Conservation (phyloP, 768 basidiomycete genomes). For the Tricholoma hemisulphureum region DNA sequence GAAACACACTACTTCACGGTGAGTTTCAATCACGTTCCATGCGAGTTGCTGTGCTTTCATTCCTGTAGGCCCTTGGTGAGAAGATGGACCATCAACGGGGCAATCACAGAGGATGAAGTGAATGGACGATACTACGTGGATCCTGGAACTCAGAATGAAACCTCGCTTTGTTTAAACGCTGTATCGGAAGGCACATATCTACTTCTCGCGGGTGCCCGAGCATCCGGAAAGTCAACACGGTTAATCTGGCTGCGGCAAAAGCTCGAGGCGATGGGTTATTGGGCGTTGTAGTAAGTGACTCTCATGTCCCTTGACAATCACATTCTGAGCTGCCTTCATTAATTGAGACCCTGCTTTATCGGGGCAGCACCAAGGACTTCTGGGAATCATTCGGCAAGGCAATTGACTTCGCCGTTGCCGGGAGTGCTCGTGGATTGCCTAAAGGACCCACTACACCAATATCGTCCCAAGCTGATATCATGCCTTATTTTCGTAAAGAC, state of each 20-base stretch:
- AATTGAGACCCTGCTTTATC: not conserved
- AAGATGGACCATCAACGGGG: not conserved
- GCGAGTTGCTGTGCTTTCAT: not conserved
- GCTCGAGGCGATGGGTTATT: not conserved
- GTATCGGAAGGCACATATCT: not conserved
- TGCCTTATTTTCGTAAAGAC: not conserved
- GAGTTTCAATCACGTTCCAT: not conserved
- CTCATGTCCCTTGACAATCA: not conserved
- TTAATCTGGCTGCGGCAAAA: not conserved
- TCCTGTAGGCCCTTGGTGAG: not conserved
- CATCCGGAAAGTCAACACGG: not conserved
- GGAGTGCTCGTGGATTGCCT: not conserved
- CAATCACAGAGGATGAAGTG: not conserved
- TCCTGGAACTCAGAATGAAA: not conserved
- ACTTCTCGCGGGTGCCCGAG: not conserved
- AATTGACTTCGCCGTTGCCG: not conserved
- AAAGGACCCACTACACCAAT: not conserved
- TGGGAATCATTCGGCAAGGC: not conserved
- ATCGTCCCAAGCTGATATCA: not conserved
- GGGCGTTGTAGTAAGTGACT: not conserved
- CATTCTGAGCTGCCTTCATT: not conserved
- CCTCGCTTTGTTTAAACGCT: not conserved
- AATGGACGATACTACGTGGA: not conserved
- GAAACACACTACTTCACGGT: no score
- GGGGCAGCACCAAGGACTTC: not conserved